These are phyloP conservation scores for Yamadazyma spencermartinsiae DNA, from an alignment of 1,139 yeast genomes.

Conservation along the genomic window DNA sequence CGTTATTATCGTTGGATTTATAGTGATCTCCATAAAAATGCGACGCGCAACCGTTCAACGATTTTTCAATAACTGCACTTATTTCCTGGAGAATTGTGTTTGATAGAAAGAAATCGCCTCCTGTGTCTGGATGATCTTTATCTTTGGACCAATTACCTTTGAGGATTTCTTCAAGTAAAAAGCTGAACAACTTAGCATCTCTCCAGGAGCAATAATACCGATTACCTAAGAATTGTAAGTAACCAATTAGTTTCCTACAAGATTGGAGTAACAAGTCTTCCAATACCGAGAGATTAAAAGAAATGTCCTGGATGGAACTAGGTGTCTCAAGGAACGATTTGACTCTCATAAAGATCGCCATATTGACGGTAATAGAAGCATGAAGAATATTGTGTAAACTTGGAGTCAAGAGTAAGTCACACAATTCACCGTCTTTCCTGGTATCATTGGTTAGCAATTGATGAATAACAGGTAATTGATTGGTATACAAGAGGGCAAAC, in stretches of 20 bases:
- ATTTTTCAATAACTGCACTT: background rate
- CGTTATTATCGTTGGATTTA: constrained; percentile 7
- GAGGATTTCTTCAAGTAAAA: constrained; percentile 8
- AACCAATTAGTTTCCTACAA: constrained; percentile 5
- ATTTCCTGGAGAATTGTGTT: constrained; percentile 4
- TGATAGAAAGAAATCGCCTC: background rate
- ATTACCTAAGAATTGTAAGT: constrained; percentile 11
- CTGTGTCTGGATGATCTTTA: background rate
- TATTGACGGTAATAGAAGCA: constrained; percentile 25
- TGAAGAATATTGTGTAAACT: constrained; percentile 30
- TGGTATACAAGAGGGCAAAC: constrained; percentile 6
- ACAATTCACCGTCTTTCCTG: constrained; percentile 21
- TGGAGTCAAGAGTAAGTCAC: constrained; percentile 37
- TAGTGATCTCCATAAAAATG: background rate
- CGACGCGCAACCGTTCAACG: background rate
- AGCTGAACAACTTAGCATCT: constrained; percentile 8
- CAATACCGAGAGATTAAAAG: constrained; percentile 3
- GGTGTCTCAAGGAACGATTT: constrained; percentile 3
- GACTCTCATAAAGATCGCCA: constrained; percentile 18
- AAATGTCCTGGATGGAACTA: background rate
- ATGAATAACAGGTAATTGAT: constrained; percentile 6
- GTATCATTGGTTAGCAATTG: constrained; percentile 8
- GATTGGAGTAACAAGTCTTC: constrained; percentile 6
- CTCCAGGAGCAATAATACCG: constrained; percentile 14
- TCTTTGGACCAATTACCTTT: background rate